phyloP scores from a whole-genome alignment of 2,329 filamentous ascomycete genomes.

The Eurotiales sp. region DNA sequence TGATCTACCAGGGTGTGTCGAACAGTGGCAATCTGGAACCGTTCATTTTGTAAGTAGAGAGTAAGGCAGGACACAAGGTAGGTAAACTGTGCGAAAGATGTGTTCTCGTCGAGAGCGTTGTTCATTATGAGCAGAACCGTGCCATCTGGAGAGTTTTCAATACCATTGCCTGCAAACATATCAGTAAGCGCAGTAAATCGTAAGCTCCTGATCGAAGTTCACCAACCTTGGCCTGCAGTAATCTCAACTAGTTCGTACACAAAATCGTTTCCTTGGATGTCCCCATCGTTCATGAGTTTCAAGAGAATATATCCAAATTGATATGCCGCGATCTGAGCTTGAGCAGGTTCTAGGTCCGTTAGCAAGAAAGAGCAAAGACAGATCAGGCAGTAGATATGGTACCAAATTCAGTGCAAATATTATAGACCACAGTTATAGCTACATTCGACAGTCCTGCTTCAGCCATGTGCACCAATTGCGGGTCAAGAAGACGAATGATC shows the following conservation, averaged over 20 bases:
- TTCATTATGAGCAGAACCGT: constrained; percentile 33
- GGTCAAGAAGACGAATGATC: constrained; percentile 33
- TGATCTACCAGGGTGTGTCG: constrained; percentile 28
- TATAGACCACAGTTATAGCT: constrained; percentile 43
- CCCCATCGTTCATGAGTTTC: constrained; percentile 30
- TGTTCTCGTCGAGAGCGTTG: constrained; percentile 26
- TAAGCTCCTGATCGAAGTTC: not conserved
- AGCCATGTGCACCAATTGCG: constrained; percentile 28
- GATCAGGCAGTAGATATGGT: not conserved
- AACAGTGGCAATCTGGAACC: constrained; percentile 37
- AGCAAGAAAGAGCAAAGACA: constrained; percentile 14
- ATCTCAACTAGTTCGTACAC: constrained; percentile 40
- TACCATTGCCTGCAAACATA: constrained; percentile 27
- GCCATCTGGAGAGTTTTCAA: constrained; percentile 32
- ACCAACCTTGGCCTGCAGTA: constrained; percentile 36
- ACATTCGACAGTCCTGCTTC: constrained; percentile 18
- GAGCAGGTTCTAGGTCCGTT: constrained; percentile 35
- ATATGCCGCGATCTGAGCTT: constrained; percentile 35
- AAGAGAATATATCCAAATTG: constrained; percentile 35
- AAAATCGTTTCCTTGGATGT: constrained; percentile 31
- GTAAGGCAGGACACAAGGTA: constrained; percentile 30
- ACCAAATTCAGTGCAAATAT: constrained; percentile 46
- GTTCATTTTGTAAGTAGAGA: constrained; percentile 34
- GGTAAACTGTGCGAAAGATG: constrained; percentile 28
- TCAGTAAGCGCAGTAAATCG: constrained; percentile 7